phyloP scores from a whole-genome alignment of 805 yeast genomes.

The Metschnikowia santaceciliae region DNA sequence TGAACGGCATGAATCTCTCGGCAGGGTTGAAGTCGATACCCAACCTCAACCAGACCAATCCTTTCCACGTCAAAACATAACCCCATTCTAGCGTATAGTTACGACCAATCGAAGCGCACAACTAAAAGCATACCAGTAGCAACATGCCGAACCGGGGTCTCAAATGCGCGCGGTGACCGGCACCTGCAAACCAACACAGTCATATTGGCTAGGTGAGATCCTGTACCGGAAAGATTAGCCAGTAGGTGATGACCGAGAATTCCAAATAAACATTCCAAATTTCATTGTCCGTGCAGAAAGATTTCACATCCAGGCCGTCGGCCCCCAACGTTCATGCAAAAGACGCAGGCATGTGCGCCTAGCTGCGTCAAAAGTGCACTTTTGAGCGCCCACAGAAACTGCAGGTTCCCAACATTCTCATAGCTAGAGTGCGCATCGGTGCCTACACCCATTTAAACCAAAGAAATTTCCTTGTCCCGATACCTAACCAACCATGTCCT shows the following conservation, averaged over 20 bases:
- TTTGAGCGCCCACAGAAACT: not conserved
- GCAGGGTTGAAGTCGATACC: slow-evolving; percentile 1
- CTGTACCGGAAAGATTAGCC: not conserved
- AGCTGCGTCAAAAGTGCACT: not conserved
- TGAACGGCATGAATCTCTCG: not conserved
- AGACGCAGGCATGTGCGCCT: not conserved
- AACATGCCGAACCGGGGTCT: not conserved
- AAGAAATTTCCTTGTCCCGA: not conserved
- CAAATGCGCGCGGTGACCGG: not conserved
- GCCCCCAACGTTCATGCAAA: not conserved
- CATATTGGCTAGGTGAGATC: not conserved
- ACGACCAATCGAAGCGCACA: not conserved
- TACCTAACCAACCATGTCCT: slow-evolving; percentile 11
- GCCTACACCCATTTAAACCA: not conserved
- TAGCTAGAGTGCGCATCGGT: slow-evolving; percentile 2
- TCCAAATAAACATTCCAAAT: not conserved
- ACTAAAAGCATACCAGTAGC: not conserved
- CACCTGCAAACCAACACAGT: not conserved
- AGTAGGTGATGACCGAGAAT: not conserved
- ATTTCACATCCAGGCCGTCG: not conserved
- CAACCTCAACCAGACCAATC: not conserved
- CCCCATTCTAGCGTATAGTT: not conserved
- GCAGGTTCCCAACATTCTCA: slow-evolving; percentile 5
- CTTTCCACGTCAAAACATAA: not conserved
- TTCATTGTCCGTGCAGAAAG: not conserved